phyloP scores from a whole-genome alignment of 495 filamentous ascomycete species.

The Penicillium crystallinum region DNA sequence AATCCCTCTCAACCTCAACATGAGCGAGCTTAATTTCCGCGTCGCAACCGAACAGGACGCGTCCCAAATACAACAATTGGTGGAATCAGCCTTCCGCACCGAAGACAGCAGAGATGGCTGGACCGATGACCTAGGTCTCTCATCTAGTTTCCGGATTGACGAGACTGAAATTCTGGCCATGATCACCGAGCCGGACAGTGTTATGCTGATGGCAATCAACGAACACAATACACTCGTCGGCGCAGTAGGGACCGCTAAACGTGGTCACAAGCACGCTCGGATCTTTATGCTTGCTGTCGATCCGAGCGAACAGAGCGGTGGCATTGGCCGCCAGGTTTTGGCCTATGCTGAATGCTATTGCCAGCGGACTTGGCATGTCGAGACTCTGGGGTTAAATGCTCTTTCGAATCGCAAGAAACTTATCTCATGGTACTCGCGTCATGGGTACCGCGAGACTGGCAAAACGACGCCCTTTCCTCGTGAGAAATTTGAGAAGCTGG shows the following conservation, averaged over 20 bases:
- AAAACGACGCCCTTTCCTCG: conserved; percentile 36
- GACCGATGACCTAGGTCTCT: conserved; percentile 35
- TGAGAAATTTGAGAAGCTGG: conserved; percentile 20
- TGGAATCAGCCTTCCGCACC: conserved; percentile 40
- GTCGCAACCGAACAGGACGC: conserved; percentile 27
- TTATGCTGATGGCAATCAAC: conserved; percentile 30
- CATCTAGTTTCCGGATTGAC: conserved; percentile 26
- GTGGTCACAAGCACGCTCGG: conserved; percentile 19
- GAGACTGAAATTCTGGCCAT: conserved; percentile 26
- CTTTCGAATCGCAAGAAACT: conserved; percentile 35
- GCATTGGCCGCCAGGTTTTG: conserved; percentile 37
- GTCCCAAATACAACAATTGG: conserved; percentile 23
- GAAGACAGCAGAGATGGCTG: conserved; percentile 33
- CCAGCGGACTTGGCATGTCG: conserved; percentile 22
- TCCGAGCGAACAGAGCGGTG: conserved; percentile 29
- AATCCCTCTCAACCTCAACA: not conserved
- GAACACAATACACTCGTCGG: conserved; percentile 20
- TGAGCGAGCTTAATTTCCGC: conserved; percentile 23
- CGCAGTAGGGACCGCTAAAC: conserved; percentile 30
- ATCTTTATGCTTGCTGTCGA: conserved; percentile 42
- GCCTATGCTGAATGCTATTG: conserved; percentile 37
- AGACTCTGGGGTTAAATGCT: conserved; percentile 31
- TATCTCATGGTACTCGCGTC: conserved; percentile 40
- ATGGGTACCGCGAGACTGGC: conserved; percentile 38
- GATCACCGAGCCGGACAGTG: conserved; percentile 34